Percentiles rank a stretch among this genome's conserved stretches.
phyloP scores from a whole-genome alignment of 31 red algal species.

The Endocladia muricata region DNA sequence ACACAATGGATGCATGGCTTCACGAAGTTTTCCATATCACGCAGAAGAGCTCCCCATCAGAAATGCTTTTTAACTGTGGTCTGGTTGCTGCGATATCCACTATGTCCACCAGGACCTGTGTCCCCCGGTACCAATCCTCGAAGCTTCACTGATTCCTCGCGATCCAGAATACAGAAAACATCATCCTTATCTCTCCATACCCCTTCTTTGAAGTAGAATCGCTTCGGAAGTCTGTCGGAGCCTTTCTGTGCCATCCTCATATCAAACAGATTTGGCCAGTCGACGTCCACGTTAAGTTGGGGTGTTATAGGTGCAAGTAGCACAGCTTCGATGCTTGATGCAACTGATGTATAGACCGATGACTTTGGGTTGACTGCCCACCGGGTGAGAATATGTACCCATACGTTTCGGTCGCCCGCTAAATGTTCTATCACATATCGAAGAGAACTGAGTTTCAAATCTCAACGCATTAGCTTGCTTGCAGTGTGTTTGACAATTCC shows the following conservation, averaged over 20 bases:
- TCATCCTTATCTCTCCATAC: not conserved
- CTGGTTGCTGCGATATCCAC: not conserved
- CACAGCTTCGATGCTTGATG: not conserved
- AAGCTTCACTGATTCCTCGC: not conserved
- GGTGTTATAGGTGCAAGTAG: not conserved
- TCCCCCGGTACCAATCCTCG: not conserved
- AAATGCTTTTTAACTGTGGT: not conserved
- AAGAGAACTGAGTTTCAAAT: not conserved
- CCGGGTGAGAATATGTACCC: not conserved
- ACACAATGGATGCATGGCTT: not conserved
- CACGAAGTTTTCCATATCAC: slow-evolving; percentile 7
- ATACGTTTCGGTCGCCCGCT: slow-evolving; percentile 8
- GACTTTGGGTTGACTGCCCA: not conserved
- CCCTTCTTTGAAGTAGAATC: not conserved
- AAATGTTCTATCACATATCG: not conserved
- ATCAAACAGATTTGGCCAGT: not conserved
- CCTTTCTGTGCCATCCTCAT: not conserved
- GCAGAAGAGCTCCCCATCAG: not conserved
- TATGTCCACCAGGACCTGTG: no score
- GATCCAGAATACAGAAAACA: not conserved
- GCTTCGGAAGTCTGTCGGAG: not conserved
- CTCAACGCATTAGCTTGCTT: slow-evolving; percentile 12
- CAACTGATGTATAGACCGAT: not conserved
- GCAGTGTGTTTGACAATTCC: not conserved
- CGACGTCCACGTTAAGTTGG: not conserved